phyloP scores from a whole-genome alignment of 164 flowering plant species.

The Nelumbo lutea region DNA sequence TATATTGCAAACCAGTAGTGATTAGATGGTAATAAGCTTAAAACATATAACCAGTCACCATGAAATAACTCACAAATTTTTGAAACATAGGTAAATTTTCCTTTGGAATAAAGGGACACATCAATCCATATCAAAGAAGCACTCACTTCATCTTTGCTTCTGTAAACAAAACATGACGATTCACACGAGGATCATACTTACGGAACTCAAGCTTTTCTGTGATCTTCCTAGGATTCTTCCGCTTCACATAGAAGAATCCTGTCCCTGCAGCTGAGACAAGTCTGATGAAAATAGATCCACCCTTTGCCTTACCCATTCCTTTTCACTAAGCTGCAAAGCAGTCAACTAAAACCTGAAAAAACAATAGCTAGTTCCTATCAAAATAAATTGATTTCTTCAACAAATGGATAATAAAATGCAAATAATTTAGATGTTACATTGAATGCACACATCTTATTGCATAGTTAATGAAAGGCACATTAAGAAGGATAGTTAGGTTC shows the following conservation, averaged over 20 bases:
- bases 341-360: not conserved
- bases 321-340: not conserved
- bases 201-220: slow-evolving; percentile 86
- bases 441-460: too few relatives aligned
- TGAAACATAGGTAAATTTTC: too few relatives aligned
- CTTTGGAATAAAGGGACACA: not conserved
- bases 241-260: slow-evolving; percentile 85
- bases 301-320: slow-evolving; percentile 60
- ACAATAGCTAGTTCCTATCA: too few relatives aligned
- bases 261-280: slow-evolving; percentile 95
- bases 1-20: too few relatives aligned
- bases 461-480: too few relatives aligned
- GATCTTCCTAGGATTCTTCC: slow-evolving; percentile 61
- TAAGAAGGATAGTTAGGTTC: too few relatives aligned
- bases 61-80: too few relatives aligned
- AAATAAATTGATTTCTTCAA: too few relatives aligned
- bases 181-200: slow-evolving; percentile 86
- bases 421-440: too few relatives aligned
- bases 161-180: slow-evolving; percentile 80
- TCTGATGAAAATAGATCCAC: slow-evolving; percentile 64
- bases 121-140: not conserved
- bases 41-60: too few relatives aligned
- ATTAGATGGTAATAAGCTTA: too few relatives aligned
- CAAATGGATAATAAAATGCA: too few relatives aligned
- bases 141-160: slow-evolving; percentile 86